A percentile compares a stretch with the other conserved stretches of the same genome.
phyloP scores from a whole-genome alignment of 805 yeast species.

The Candida xiaguanensis region DNA sequence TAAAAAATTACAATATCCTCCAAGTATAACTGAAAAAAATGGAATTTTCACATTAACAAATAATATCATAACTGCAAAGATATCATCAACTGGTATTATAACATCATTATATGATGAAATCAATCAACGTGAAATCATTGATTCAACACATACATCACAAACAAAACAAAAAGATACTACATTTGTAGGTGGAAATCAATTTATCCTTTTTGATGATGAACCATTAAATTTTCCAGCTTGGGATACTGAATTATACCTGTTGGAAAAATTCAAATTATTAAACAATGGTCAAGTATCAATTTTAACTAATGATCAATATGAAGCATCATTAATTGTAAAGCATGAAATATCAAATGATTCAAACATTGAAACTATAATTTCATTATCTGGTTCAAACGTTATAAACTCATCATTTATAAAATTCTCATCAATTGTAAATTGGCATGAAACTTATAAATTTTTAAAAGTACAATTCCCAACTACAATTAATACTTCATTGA shows the following conservation, averaged over 20 bases:
- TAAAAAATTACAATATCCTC: constrained; percentile 34
- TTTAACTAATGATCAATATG: constrained; percentile 51
- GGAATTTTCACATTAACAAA: constrained; percentile 55
- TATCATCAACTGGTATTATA: constrained; percentile 52
- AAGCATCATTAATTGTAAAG: constrained; percentile 59
- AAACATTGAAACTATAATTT: constrained; percentile 61
- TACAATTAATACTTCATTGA: constrained; percentile 61
- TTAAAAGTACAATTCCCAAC: constrained; percentile 95
- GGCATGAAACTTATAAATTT: constrained; percentile 88
- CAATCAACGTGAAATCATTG: constrained; percentile 62
- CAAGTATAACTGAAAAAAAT: constrained; percentile 41
- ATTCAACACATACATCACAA: constrained; percentile 50
- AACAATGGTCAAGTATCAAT: constrained; percentile 37
- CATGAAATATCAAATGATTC: constrained; percentile 58
- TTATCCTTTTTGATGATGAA: constrained; percentile 79
- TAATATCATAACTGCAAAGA: constrained; percentile 52
- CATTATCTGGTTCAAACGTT: constrained; percentile 58
- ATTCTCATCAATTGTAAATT: constrained; percentile 52
- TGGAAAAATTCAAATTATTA: constrained; percentile 60
- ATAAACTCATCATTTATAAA: constrained; percentile 31
- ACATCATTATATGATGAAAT: constrained; percentile 60
- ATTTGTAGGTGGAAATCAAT: constrained; percentile 69
- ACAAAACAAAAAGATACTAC: constrained; percentile 20
- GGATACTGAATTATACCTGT: constrained; percentile 92
- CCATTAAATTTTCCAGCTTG: constrained; percentile 94